Base-by-base conservation (phyloP, 495 filamentous ascomycete genomes). In the Penicillium bialowiezense region DNA sequence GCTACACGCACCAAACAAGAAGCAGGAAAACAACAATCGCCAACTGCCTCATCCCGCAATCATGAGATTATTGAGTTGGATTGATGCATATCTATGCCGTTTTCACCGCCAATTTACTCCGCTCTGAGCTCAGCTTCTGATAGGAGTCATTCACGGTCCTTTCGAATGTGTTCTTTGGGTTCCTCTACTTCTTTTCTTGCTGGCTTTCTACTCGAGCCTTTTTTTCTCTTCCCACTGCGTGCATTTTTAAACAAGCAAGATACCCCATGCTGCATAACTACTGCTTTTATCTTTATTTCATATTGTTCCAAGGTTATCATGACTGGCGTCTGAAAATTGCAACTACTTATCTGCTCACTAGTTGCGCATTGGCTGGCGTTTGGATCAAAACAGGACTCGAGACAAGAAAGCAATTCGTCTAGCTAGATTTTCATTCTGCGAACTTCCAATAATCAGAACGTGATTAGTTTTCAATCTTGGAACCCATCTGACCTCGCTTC, bases 201-300 rank as follows among this genome's bases (percentile, higher is more conserved):
- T 20, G 33, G 18, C 21, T 13, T 24, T n/a, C 3, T 23, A 2
- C n/a, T 21, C 19, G 8, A 26, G 9, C 26, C 19, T 21, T 6
- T 28, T 7, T 13, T 1, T 36, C 10, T 47, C 6, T 12, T 26
- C 34, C 13, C 21, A 31, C 44, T 44, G 31, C 50, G 23, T 38
- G 50, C 31, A 43, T 46, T 50, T 33, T 50, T 33, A 31, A 48
- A 53, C 40, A 32, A 48, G 23, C 42, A 42, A 47, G 47, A 58
- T 58, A 58, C 55, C 55, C 51, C 36, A 9, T 35, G 18, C 31
- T 44, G 39, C 29, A 21, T 47, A 24, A 6, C 29, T 32, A 23
- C 31, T 32, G 26, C 26, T 20, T 32, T 21, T 29, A 10, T 34
- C 23, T 9, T 8, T 5, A 35, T 35, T 8, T 34, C 15, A 20